These are phyloP conservation scores for Collybia sp. DNA, from an alignment of 768 basidiomycete species.

Conservation along the genomic window DNA sequence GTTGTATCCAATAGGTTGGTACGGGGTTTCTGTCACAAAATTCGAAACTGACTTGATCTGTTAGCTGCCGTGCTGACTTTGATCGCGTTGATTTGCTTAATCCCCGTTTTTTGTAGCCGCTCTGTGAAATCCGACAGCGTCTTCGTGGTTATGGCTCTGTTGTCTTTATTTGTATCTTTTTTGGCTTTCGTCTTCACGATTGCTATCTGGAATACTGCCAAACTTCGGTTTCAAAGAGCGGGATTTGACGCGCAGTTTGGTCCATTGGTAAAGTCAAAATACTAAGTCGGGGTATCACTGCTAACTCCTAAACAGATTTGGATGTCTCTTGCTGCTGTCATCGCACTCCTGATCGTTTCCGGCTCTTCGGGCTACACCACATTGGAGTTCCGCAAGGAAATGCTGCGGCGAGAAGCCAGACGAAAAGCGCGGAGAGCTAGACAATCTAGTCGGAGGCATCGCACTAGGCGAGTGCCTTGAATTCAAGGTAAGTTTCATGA, in stretches of 20 bases:
- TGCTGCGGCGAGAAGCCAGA: neutral
- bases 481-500: no score
- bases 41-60: neutral
- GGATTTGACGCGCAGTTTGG: conserved; percentile 30
- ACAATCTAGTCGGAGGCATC: no score
- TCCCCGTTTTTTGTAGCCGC: conserved; percentile 18
- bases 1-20: conserved; percentile 30
- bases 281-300: neutral
- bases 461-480: no score
- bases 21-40: neutral
- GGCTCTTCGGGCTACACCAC: conserved; percentile 7
- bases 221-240: conserved; percentile 22
- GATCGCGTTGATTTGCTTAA: conserved; percentile 22
- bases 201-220: conserved; percentile 28
- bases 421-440: no score
- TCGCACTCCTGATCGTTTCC: conserved; percentile 20
- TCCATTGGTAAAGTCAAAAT: conserved; percentile 24
- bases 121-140: conserved; percentile 20
- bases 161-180: conserved; percentile 21
- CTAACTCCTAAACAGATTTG: conserved; percentile 19
- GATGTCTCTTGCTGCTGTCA: conserved; percentile 28
- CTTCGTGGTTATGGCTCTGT: conserved; percentile 20
- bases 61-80: conserved; percentile 25
- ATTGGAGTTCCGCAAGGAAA: neutral
- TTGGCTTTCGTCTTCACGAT: conserved; percentile 33